Evolutionary conservation across 2,329 filamentous ascomycete genomes (phyloP).

Genomic region (Fusarium haematococcum): DNA sequence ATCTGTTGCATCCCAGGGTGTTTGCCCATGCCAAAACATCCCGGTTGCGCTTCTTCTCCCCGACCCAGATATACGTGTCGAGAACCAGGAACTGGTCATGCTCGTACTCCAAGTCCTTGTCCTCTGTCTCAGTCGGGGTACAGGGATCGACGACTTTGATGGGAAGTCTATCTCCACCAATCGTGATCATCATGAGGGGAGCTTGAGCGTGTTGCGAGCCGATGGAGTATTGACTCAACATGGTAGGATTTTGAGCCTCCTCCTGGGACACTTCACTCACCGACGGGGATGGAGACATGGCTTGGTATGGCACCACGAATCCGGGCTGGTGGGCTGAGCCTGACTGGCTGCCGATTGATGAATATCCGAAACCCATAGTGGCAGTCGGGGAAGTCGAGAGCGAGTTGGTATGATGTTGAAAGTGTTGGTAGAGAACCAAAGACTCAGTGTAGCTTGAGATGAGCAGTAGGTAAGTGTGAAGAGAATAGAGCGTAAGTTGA

Average conservation of each 20-base stretch:
- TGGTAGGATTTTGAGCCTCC: neutral
- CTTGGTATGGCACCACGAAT: neutral
- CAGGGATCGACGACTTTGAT: neutral
- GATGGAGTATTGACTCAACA: neutral
- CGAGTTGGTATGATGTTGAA: neutral
- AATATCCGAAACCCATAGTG: neutral
- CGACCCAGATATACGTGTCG: neutral
- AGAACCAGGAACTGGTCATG: neutral
- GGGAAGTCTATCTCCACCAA: neutral
- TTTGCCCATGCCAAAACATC: neutral
- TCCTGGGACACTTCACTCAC: neutral
- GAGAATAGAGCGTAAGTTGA: neutral
- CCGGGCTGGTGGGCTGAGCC: neutral
- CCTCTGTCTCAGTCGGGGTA: too few species aligned
- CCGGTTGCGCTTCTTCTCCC: neutral
- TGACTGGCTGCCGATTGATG: neutral
- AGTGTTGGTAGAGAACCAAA: neutral
- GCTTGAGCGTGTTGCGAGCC: neutral
- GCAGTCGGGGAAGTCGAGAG: neutral
- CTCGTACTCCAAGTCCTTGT: neutral
- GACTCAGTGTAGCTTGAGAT: neutral
- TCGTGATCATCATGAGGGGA: neutral
- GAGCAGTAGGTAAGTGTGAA: neutral
- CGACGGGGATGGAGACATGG: neutral
- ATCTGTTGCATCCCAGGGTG: neutral